Base-by-base conservation (phyloP, 164 flowering plant genomes). In the Warburgia ugandensis region DNA sequence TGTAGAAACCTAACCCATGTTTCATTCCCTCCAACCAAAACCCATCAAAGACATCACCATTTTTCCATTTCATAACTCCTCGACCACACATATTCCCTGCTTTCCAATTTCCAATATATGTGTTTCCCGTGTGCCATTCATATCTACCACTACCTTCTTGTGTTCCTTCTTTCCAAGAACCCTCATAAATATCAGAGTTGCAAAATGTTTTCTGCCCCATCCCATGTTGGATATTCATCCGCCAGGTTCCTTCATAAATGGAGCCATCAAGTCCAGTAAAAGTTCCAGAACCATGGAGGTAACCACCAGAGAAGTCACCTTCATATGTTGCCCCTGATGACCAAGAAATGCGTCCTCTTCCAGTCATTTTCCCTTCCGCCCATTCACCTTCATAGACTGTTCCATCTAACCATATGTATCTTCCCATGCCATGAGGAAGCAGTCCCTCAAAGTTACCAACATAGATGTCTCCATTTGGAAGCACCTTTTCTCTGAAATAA, bases 161-260 rank as follows among this genome's bases (percentile, higher is more conserved):
- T 14, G 74, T 54, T 49, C 95, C 96, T 65, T 85, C 94, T 64
- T 72, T 81, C 99, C 99, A 92, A 16, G 73, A 72, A 55, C 99
- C 99, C 53, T 88, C 95, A 73, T 80, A 92, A 60, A 65, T 31
- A 58, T 92, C 99, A 26, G 71, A 72, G 66, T 80, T 92, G 29
- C 39, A 26, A 54, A 78, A 88, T 31, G 60, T 57, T 57, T 84
- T 86, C 35, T 57, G 73, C 37, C 99, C 99, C 48, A 72, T 27
- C 2, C 99, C 99, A 70, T 92, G 84, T 44, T 66, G 77, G 43
- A 77, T 52, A 47, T 80, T 82, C 86, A 85, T 77, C 59, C 87
- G 76, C 96, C 96, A 92, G 36, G 65, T 44, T 37, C 98, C 98
- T 39, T 23, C 56, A 45, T 85, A 88, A 37, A 66, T 45, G 29